A percentile compares a stretch with the other conserved stretches of the same genome.
These are phyloP conservation scores for Trichoderma breve DNA, from an alignment of 2,329 filamentous ascomycete genomes.

Conservation along the genomic window DNA sequence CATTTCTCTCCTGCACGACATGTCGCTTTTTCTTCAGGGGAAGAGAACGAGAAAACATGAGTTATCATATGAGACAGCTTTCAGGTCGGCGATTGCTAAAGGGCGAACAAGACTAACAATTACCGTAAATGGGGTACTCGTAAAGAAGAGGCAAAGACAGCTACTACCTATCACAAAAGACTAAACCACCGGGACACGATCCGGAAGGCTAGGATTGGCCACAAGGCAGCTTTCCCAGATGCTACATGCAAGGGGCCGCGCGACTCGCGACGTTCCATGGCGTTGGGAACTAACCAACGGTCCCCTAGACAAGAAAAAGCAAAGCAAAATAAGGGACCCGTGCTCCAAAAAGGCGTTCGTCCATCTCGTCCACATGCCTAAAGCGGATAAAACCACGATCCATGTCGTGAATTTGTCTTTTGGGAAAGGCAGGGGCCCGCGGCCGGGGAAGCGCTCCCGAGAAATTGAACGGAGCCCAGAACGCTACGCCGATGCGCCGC, in stretches of 20 bases:
- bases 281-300: background rate
- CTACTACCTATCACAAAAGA: background rate
- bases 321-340: background rate
- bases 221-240: background rate
- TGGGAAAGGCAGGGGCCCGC: background rate
- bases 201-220: background rate
- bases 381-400: conserved; percentile 9
- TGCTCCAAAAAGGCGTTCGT: background rate
- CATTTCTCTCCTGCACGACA: background rate
- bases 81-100: background rate
- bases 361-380: background rate
- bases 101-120: background rate
- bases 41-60: background rate
- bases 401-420: background rate
- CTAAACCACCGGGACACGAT: background rate
- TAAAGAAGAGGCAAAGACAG: background rate
- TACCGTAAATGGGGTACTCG: background rate
- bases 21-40: background rate
- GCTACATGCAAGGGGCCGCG: background rate
- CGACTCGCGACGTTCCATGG: conserved; percentile 3
- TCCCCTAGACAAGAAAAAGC: background rate
- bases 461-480: background rate
- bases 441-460: conserved; percentile 15
- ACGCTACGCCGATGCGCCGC: background rate
- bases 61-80: background rate